phyloP scores from a whole-genome alignment of 2,329 filamentous ascomycete genomes.

The Pseudovirgaria hyperparasitica region DNA sequence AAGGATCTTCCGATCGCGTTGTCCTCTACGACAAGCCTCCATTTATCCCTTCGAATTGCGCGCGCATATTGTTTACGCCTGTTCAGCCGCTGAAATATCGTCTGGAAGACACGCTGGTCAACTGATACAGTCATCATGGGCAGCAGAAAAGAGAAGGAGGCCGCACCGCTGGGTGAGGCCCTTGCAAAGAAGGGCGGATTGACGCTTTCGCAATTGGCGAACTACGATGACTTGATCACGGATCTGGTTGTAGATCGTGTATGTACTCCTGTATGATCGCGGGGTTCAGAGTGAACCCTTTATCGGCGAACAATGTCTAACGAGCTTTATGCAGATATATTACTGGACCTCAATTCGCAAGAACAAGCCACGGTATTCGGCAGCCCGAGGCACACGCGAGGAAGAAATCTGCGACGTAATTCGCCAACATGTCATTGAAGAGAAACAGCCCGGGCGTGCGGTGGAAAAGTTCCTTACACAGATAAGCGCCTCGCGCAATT shows the following conservation, averaged over 20 bases:
- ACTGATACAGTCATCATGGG: neutral
- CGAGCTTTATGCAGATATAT: slow-evolving; percentile 72
- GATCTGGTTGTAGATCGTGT: slow-evolving; percentile 94
- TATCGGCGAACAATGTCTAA: too few species aligned
- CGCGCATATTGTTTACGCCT: neutral
- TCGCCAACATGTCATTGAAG: slow-evolving; percentile 55
- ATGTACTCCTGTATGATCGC: slow-evolving; percentile 28
- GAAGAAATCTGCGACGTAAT: slow-evolving; percentile 49
- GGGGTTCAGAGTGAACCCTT: slow-evolving; percentile 1
- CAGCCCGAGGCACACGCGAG: slow-evolving; percentile 64
- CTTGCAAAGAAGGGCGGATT: slow-evolving; percentile 55
- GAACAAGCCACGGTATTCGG: slow-evolving; percentile 75
- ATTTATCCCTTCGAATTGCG: too few species aligned
- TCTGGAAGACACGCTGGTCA: neutral
- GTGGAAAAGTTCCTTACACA: slow-evolving; percentile 58
- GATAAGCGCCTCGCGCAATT: slow-evolving; percentile 62
- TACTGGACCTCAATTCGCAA: slow-evolving; percentile 97
- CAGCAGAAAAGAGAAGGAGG: too few species aligned
- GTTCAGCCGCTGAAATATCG: neutral
- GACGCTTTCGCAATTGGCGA: slow-evolving; percentile 74
- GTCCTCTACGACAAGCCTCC: too few species aligned
- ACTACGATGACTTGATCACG: slow-evolving; percentile 91
- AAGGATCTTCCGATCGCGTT: too few species aligned
- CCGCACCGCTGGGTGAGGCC: slow-evolving; percentile 32
- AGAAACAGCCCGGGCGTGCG: slow-evolving; percentile 57